Conservation (phyloP, 805 yeast species). For the Peterozyma toletana region DNA sequence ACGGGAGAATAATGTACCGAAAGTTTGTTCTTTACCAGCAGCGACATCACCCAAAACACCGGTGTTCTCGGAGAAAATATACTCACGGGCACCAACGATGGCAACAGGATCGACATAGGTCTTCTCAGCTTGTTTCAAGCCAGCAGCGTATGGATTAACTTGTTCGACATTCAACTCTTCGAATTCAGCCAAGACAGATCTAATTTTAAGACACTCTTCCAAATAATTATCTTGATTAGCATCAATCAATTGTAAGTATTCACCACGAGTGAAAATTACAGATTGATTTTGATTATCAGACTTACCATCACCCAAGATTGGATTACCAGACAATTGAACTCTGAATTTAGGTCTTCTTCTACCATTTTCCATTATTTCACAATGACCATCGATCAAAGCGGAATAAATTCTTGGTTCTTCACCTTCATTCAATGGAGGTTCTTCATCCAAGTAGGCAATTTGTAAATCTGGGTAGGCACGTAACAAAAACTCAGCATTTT, state of each 20-base stretch:
- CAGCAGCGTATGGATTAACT: conserved; percentile 77
- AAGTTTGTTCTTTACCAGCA: conserved; percentile 86
- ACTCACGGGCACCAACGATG: conserved; percentile 82
- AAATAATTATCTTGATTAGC: conserved; percentile 83
- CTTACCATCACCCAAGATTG: conserved; percentile 84
- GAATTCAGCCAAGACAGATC: conserved; percentile 77
- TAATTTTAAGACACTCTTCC: conserved; percentile 78
- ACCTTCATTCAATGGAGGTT: conserved; percentile 66
- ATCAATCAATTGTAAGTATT: conserved; percentile 76
- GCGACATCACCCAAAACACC: conserved; percentile 87
- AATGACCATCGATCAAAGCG: conserved; percentile 74
- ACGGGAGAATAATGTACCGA: conserved; percentile 80
- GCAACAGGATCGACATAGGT: conserved; percentile 62
- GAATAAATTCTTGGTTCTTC: conserved; percentile 70
- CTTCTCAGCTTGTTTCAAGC: conserved; percentile 49
- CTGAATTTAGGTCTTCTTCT: conserved; percentile 72
- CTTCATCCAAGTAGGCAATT: conserved; percentile 93
- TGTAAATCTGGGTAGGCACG: conserved; percentile 81
- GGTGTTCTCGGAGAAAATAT: conserved; percentile 78
- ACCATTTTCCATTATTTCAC: conserved; percentile 65
- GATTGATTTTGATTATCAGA: conserved; percentile 85
- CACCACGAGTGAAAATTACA: conserved; percentile 75
- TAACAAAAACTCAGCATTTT: conserved; percentile 72
- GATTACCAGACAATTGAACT: conserved; percentile 76
- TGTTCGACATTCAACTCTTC: conserved; percentile 73